Percentiles rank a stretch among this genome's conserved stretches.
These are phyloP conservation scores for Prunus dulcis DNA, from an alignment of 306 rosid species.

Conservation along the genomic window DNA sequence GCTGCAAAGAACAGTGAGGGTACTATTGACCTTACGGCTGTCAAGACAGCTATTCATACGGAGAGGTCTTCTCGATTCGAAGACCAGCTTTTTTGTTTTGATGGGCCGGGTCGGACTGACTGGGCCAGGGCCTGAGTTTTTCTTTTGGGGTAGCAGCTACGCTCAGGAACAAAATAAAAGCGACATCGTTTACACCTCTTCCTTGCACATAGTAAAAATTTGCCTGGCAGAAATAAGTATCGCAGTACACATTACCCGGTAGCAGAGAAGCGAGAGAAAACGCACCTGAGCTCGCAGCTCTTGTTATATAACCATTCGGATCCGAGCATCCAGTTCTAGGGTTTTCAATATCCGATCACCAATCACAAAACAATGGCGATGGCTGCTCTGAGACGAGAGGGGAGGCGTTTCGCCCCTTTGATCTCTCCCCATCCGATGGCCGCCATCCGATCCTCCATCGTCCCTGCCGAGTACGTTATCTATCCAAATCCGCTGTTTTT, in stretches of 20 bases:
- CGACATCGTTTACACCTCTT: background rate
- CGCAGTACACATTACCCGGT: background rate
- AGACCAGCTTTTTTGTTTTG: background rate
- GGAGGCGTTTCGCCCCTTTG: slow-evolving; percentile 71
- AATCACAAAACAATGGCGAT: slow-evolving; percentile 62
- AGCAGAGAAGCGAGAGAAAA: background rate
- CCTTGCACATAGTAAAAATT: background rate
- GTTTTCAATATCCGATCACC: slow-evolving; percentile 34
- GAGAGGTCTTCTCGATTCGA: too few relatives aligned
- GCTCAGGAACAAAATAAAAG: background rate
- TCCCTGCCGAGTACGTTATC: slow-evolving; percentile 35
- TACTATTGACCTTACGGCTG: too few relatives aligned
- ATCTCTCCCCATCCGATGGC: slow-evolving; percentile 52
- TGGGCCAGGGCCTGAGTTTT: background rate
- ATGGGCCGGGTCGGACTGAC: background rate
- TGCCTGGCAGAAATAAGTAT: background rate
- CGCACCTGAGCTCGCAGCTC: slow-evolving; percentile 8
- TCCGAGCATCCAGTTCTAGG: slow-evolving; percentile 34
- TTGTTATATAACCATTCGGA: background rate
- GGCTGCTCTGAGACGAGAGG: slow-evolving; percentile 91
- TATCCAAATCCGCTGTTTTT: background rate
- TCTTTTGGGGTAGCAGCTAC: background rate
- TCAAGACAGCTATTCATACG: too few relatives aligned
- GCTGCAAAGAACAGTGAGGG: too few relatives aligned
- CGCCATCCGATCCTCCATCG: slow-evolving; percentile 45